Conservation (phyloP, 2,329 filamentous ascomycete genomes). For the Ustulina deusta region DNA sequence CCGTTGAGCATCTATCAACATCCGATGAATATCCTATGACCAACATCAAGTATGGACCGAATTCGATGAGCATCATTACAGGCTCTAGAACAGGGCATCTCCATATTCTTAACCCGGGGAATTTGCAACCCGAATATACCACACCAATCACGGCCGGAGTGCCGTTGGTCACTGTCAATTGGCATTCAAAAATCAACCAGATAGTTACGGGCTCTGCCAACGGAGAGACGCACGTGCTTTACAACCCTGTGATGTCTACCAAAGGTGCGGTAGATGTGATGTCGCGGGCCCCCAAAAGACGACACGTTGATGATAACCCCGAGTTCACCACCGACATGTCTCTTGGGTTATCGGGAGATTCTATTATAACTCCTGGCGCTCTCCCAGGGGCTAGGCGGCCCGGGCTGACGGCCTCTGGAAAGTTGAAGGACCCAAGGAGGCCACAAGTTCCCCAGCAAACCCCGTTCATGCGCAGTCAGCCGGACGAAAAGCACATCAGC, state of each 20-base stretch:
- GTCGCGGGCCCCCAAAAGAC: constrained; percentile 92
- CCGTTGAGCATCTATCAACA: constrained; percentile 81
- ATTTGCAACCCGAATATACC: constrained; percentile 83
- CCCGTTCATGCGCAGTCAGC: constrained; percentile 90
- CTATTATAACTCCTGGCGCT: constrained; percentile 77
- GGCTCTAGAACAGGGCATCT: constrained; percentile 88
- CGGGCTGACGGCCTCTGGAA: constrained; percentile 82
- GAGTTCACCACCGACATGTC: constrained; percentile 86
- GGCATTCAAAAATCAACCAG: constrained; percentile 96
- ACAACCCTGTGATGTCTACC: constrained; percentile 84
- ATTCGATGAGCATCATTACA: constrained; percentile 85
- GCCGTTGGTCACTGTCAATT: constrained; percentile 84
- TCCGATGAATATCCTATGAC: constrained; percentile 85
- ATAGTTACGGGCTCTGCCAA: constrained; percentile 95
- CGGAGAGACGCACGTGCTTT: constrained; percentile 88
- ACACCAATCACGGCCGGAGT: constrained; percentile 90
- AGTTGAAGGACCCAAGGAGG: constrained; percentile 80
- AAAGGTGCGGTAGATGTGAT: constrained; percentile 90
- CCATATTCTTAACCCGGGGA: constrained; percentile 93
- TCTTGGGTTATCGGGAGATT: constrained; percentile 84
- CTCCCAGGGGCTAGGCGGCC: constrained; percentile 67
- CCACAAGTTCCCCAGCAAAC: constrained; percentile 88
- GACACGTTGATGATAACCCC: constrained; percentile 94
- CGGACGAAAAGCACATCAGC: constrained; percentile 89
- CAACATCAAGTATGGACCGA: constrained; percentile 91